These are phyloP conservation scores for Fraxinus sp. DNA, from an alignment of 305 asterid genomes.

Conservation along the genomic window DNA sequence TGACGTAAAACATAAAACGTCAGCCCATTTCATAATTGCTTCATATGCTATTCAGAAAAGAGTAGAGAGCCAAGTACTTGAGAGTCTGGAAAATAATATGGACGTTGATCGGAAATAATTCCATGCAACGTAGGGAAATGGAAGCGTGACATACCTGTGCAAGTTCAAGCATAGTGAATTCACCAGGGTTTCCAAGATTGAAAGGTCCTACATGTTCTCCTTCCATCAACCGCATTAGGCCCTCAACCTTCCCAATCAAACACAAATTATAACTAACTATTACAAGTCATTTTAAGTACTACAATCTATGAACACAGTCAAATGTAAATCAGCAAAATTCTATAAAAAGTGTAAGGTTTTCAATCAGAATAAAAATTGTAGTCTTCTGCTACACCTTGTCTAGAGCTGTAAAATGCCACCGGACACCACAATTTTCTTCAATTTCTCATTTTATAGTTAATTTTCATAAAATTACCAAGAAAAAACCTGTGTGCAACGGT, in stretches of 20 bases:
- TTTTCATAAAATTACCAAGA: not conserved
- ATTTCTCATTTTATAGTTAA: not conserved
- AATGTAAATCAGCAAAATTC: not conserved
- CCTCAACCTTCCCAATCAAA: conserved; percentile 64
- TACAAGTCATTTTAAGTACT: not conserved
- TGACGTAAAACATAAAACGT: no score
- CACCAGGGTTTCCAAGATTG: conserved; percentile 96
- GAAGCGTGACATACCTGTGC: no score
- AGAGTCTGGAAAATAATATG: no score
- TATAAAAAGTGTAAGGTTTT: not conserved
- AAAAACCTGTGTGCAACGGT: not conserved
- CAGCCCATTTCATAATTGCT: no score
- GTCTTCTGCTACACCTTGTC: not conserved
- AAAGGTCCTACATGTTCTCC: conserved; percentile 98
- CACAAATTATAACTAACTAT: not conserved
- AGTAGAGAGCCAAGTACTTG: no score
- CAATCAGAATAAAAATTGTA: not conserved
- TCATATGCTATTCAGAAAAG: no score
- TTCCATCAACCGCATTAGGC: conserved; percentile 92
- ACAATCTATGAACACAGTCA: not conserved
- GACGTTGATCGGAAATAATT: no score
- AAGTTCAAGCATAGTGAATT: no score
- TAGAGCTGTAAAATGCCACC: not conserved
- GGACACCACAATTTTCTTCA: not conserved
- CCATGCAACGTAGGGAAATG: no score